phyloP scores from a whole-genome alignment of 1,284 basidiomycete species.

The Microbotryomycetes sp. region DNA sequence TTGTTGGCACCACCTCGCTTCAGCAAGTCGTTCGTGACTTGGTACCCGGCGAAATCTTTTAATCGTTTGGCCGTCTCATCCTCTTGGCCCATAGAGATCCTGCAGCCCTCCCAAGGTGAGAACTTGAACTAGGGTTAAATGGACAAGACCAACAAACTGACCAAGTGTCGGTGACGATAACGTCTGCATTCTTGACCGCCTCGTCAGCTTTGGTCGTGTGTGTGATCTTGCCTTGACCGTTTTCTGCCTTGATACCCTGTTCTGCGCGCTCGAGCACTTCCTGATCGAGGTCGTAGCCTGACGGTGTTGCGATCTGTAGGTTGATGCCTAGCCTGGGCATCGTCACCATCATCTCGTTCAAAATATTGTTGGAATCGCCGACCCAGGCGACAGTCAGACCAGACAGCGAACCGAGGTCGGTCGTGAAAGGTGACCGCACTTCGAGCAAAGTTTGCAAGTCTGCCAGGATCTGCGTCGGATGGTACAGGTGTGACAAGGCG shows the following conservation, averaged over 20 bases:
- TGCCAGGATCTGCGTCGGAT: conserved; percentile 91
- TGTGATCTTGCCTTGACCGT: conserved; percentile 49
- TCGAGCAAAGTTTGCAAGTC: conserved; percentile 88
- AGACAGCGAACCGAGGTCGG: conserved; percentile 39
- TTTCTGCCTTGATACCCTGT: conserved; percentile 37
- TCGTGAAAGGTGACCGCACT: conserved; percentile 37
- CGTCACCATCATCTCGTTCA: conserved; percentile 94
- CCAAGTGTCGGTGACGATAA: conserved; percentile 96
- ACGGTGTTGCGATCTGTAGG: conserved; percentile 72
- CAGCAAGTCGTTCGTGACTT: conserved; percentile 67
- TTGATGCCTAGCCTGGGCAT: conserved; percentile 86
- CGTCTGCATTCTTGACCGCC: conserved; percentile 81
- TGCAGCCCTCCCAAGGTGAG: conserved; percentile 38
- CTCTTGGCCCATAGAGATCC: conserved; percentile 99
- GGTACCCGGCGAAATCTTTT: conserved; percentile 83
- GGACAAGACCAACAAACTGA: conserved; percentile 46
- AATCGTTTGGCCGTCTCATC: conserved; percentile 83
- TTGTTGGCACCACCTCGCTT: conserved; percentile 40
- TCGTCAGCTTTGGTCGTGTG: conserved; percentile 74
- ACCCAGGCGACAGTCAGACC: conserved; percentile 80
- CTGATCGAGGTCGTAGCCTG: conserved; percentile 67
- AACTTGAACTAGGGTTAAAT: no score
- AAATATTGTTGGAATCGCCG: conserved; percentile 91
- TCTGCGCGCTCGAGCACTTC: conserved; percentile 69
- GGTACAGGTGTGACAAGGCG: conserved; percentile 89